A percentile compares a stretch with the other conserved stretches of the same genome.
These are phyloP conservation scores for Verticillium isaacii DNA, from an alignment of 2,329 filamentous ascomycete species.

Conservation along the genomic window DNA sequence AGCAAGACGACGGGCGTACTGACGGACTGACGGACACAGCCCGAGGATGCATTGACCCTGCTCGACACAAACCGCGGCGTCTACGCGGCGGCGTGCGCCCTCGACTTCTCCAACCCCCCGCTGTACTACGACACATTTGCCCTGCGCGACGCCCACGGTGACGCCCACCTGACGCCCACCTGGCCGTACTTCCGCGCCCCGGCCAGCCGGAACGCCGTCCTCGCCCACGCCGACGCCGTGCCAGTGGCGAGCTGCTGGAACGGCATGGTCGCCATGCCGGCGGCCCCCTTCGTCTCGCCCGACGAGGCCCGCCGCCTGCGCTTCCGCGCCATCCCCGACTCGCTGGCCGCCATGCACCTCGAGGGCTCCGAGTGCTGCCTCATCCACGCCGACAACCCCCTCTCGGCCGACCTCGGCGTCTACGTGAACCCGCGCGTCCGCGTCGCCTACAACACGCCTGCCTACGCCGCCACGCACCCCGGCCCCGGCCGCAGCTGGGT, in stretches of 20 bases:
- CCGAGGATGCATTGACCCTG: conserved; percentile 49
- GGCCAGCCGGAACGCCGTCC: conserved; percentile 48
- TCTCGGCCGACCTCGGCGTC: conserved; percentile 48
- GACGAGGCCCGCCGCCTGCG: conserved; percentile 30
- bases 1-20: background rate
- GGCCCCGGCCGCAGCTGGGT: conserved; percentile 35
- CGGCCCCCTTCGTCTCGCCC: conserved; percentile 47
- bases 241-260: conserved; percentile 42
- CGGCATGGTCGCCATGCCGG: conserved; percentile 45
- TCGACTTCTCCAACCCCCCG: conserved; percentile 53
- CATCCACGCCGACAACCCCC: conserved; percentile 66
- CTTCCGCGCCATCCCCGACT: conserved; percentile 63
- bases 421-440: conserved; percentile 66
- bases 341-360: conserved; percentile 56
- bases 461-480: conserved; percentile 46
- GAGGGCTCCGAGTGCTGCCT: conserved; percentile 80
- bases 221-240: conserved; percentile 39
- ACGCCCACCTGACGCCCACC: conserved; percentile 44
- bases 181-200: conserved; percentile 56
- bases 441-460: conserved; percentile 55
- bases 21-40: conserved; percentile 24
- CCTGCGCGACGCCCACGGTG: conserved; percentile 47
- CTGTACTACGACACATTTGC: conserved; percentile 61
- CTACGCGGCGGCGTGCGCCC: conserved; percentile 58
- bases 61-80: conserved; percentile 52